Evolutionary conservation across 192 early-diverging fungal species (phyloP), one percentile per base, ranked within the genome.

Genomic region (Coemansia sp.): DNA sequence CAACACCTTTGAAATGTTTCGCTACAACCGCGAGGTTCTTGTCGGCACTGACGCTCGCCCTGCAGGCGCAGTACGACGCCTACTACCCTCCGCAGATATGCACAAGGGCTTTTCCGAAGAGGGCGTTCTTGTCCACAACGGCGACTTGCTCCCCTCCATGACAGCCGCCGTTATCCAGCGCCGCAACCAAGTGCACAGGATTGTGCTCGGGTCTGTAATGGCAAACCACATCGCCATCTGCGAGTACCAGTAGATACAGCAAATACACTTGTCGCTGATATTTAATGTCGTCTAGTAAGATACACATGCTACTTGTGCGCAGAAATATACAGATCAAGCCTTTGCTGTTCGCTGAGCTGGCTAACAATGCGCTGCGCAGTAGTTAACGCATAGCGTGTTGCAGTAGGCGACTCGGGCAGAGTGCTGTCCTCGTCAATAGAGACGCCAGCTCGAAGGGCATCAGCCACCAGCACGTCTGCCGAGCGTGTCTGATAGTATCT

Each of bases 221-320:
- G 70, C 70, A 24, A 60, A 79, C 40, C 66, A 69, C 46, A 72
- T 79, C 15, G 76, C 76, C 11, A 72, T 72, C 37, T 79, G 76
- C 52, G 29, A 62, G 5, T 50, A 50, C 15, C 46, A n/a, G 8
- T 5, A n/a, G 40, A 14, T 9, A 19, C 42, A 9, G 22, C 26
- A 21, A 48, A 19, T 18, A 8, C 41, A 42, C 7, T 44, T 19
- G 19, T 43, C 41, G 18, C 46, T 22, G 46, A 50, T 50, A 50
- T 50, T 46, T 29, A n/a, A 24, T 40, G n/a, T 21, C 27, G 27
- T 42, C 19, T 35, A 52, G 39, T 37, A 35, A 21, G 12, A 35
- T 12, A 61, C 18, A 12, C 14, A 29, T 7, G 18, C 24, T 52
- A 44, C 12, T 32, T 62, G 48, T 67, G 76, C 8, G 65, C 65